Percentiles rank a stretch among this genome's conserved stretches.
These are phyloP conservation scores for Lichtheimia ramosa DNA, from an alignment of 371 early-diverging fungal genomes.

Conservation along the genomic window DNA sequence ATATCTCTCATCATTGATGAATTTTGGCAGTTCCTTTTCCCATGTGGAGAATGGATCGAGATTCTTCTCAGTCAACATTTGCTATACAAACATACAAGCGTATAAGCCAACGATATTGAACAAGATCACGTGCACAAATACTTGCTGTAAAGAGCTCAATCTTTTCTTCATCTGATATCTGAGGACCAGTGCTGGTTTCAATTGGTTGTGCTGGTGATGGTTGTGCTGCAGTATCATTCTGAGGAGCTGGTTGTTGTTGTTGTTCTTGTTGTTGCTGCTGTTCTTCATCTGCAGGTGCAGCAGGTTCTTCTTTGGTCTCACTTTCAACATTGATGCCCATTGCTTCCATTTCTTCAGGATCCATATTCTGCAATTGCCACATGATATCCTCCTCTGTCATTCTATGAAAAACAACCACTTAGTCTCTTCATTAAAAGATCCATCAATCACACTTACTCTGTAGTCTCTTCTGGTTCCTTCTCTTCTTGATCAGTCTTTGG, in stretches of 20 bases:
- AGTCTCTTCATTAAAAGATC: background rate
- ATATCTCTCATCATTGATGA: conserved; percentile 60
- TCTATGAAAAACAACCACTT: conserved; percentile 26
- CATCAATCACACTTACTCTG: conserved; percentile 17
- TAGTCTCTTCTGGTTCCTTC: conserved; percentile 10
- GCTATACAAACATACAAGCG: conserved; percentile 19
- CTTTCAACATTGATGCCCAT: conserved; percentile 1
- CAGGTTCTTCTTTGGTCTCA: background rate
- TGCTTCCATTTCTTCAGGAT: conserved; percentile 34
- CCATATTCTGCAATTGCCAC: conserved; percentile 67
- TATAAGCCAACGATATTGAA: background rate
- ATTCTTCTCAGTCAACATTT: conserved; percentile 67
- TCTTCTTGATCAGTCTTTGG: conserved; percentile 19
- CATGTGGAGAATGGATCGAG: conserved; percentile 76
- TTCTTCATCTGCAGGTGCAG: background rate
- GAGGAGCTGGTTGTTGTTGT: conserved; percentile 2
- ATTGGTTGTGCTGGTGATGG: conserved; percentile 2
- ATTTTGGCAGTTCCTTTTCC: conserved; percentile 63
- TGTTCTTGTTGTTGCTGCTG: conserved; percentile 4
- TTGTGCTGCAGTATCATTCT: background rate
- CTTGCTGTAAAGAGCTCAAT: conserved; percentile 38
- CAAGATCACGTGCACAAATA: background rate
- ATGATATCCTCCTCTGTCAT: conserved; percentile 73
- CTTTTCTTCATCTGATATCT: conserved; percentile 32
- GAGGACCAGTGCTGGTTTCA: background rate